Evolutionary conservation across 768 basidiomycete species (phyloP).

Genomic region (Pleurotus giganteus): DNA sequence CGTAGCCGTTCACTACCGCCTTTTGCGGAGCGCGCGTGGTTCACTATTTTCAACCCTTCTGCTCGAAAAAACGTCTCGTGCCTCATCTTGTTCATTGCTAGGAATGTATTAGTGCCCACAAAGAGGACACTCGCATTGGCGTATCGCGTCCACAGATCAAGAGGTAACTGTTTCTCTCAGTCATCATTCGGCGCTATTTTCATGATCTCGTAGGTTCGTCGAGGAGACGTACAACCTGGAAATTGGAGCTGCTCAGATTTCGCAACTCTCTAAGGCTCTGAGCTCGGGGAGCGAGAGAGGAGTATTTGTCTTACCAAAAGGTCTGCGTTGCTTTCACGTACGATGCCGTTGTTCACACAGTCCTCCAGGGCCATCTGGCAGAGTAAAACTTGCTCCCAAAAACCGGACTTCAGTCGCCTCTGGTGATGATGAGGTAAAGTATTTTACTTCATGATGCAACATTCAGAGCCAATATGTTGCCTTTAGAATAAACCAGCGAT

Average conservation of each 20-base stretch:
- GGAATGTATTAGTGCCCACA: conserved; percentile 78
- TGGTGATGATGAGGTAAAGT: conserved; percentile 41
- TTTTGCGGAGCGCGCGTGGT: conserved; percentile 5
- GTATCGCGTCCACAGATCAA: conserved; percentile 93
- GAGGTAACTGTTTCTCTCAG: conserved; percentile 54
- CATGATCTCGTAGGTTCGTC: conserved; percentile 56
- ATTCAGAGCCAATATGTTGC: not conserved
- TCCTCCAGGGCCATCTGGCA: conserved; percentile 60
- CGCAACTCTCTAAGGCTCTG: conserved; percentile 80
- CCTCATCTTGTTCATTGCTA: conserved; percentile 26
- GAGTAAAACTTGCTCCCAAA: conserved; percentile 71
- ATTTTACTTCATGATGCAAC: not conserved
- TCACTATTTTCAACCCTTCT: not conserved
- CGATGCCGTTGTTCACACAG: conserved; percentile 12
- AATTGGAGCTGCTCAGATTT: conserved; percentile 74
- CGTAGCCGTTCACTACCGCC: conserved; percentile 15
- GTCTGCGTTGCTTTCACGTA: conserved; percentile 30
- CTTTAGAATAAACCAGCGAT: conserved; percentile 31
- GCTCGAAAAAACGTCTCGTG: not conserved
- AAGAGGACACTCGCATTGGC: conserved; percentile 76
- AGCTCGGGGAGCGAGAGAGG: conserved; percentile 78
- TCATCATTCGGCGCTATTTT: conserved; percentile 2
- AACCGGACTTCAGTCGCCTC: conserved; percentile 27
- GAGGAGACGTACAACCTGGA: conserved; percentile 81
- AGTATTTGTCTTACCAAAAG: conserved; percentile 86